These are phyloP conservation scores for Microthyrium microscopicum DNA, from an alignment of 2,329 filamentous ascomycete species.

Conservation along the genomic window DNA sequence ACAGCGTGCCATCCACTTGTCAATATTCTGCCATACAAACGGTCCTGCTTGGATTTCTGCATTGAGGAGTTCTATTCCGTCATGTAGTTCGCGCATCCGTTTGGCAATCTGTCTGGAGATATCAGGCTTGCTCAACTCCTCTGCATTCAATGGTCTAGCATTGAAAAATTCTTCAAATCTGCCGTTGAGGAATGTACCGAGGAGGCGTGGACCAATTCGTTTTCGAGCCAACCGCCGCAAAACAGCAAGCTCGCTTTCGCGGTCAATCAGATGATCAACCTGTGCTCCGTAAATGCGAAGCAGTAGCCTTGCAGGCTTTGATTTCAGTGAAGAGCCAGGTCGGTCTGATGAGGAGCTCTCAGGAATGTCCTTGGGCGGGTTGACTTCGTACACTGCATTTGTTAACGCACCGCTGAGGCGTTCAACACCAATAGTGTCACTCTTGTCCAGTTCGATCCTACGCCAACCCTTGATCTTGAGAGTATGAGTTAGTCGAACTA, in stretches of 20 bases:
- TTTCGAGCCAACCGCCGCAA: slow-evolving; percentile 74
- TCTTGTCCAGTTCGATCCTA: slow-evolving; percentile 55
- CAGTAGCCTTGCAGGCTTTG: slow-evolving; percentile 47
- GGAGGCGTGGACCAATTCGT: slow-evolving; percentile 76
- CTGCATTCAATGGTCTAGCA: slow-evolving; percentile 60
- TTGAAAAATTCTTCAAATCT: slow-evolving; percentile 92
- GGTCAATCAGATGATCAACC: slow-evolving; percentile 88
- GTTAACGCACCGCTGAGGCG: slow-evolving; percentile 82
- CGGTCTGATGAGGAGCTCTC: slow-evolving; percentile 17
- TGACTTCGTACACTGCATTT: slow-evolving; percentile 91
- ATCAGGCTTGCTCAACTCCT: slow-evolving; percentile 61
- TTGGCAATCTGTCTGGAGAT: slow-evolving; percentile 91
- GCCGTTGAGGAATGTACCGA: slow-evolving; percentile 87
- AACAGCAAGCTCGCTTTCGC: slow-evolving; percentile 76
- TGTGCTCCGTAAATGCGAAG: slow-evolving; percentile 89
- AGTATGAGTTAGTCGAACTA: slow-evolving; percentile 77
- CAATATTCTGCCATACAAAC: slow-evolving; percentile 84
- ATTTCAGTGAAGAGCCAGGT: slow-evolving; percentile 12
- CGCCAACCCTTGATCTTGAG: slow-evolving; percentile 85
- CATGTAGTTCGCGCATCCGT: slow-evolving; percentile 89
- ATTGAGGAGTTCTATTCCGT: slow-evolving; percentile 73
- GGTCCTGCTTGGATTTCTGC: slow-evolving; percentile 65
- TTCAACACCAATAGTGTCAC: slow-evolving; percentile 52
- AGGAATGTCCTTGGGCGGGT: slow-evolving; percentile 51
- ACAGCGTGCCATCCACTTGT: slow-evolving; percentile 65